Base-by-base conservation (phyloP, 1,284 basidiomycete genomes). In the Puccinia polysora region DNA sequence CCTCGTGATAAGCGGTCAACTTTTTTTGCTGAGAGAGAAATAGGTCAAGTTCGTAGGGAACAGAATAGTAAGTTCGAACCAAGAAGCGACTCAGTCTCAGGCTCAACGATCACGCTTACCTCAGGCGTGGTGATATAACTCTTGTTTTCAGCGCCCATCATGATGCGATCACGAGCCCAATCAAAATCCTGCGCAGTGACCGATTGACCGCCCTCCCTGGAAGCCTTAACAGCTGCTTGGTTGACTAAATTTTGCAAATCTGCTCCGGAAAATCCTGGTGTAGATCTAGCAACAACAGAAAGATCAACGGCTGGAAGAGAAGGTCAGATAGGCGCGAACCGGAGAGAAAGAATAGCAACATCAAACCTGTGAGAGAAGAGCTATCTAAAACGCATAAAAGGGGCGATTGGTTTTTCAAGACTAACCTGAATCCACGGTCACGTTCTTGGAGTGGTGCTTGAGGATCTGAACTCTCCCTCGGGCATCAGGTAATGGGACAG, bases 201-300 rank as follows among this genome's bases (percentile, higher is more conserved):
- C 73, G 85, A 83, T 56, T 82, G 84, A 40, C 86, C 87, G 15
- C 85, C 86, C 75, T 95, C 89, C 76, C 90, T 87, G 20, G 90
- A 88, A 4, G 93, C 93, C 80, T 94, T 90, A 73, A 97, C 90
- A 2, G 93, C 93, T 34, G 93, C 93, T 82, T 90, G 77, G 82
- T 92, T 96, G 77, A 94, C 89, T 84, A 96, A 86, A 79, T 95
- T 95, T 79, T 94, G 89, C 40, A 96, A 80, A 81, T 96, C 93
- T 20, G 92, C 92, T 65, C 92, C 90, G 52, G 90, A 91, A 81
- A 93, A 91, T 2, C 91, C 90, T 14, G 92, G 86, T 30, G 91
- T 95, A 2, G 91, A 93, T 75, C 93, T 86, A 49, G 93, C 93
- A 74, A 97, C 84, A 75, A 91, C 84, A 79, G 85, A 88, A 0